A percentile compares a stretch with the other conserved stretches of the same genome.
Conservation (phyloP, 2,329 filamentous ascomycete species). For the Cordyceps fumosorosea region DNA sequence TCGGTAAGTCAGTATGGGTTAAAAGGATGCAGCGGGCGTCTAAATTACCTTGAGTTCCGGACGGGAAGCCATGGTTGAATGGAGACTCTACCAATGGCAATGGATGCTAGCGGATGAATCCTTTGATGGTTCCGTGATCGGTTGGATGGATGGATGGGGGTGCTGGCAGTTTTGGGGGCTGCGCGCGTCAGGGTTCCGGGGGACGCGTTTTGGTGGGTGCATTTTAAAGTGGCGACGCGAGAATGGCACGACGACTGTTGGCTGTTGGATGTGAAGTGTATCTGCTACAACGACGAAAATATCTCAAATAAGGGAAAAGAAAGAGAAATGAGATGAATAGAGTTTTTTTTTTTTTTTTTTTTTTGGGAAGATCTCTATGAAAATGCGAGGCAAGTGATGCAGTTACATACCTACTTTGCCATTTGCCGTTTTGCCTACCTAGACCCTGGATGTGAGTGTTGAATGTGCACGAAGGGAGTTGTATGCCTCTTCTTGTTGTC, state of each 20-base stretch:
- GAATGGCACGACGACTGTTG: neutral
- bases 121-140: neutral
- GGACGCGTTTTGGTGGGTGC: slow-evolving; percentile 19
- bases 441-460: too few species aligned
- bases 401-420: too few species aligned
- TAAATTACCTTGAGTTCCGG: slow-evolving; percentile 60
- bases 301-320: neutral
- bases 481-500: too few species aligned
- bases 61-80: slow-evolving; percentile 57
- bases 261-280: too few species aligned
- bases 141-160: neutral
- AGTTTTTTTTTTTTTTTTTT: too few species aligned
- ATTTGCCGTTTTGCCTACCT: too few species aligned
- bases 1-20: neutral
- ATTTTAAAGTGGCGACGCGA: slow-evolving; percentile 17
- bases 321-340: neutral
- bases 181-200: slow-evolving; percentile 4
- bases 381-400: too few species aligned
- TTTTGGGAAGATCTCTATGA: too few species aligned
- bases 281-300: neutral
- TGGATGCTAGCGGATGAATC: neutral
- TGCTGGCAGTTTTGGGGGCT: neutral
- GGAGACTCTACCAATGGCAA: neutral
- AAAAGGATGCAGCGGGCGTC: neutral
- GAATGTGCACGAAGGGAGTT: too few species aligned